A percentile compares a stretch with the other conserved stretches of the same genome.
phyloP scores from a whole-genome alignment of 495 filamentous ascomycete species.

The Tirmania nivea region DNA sequence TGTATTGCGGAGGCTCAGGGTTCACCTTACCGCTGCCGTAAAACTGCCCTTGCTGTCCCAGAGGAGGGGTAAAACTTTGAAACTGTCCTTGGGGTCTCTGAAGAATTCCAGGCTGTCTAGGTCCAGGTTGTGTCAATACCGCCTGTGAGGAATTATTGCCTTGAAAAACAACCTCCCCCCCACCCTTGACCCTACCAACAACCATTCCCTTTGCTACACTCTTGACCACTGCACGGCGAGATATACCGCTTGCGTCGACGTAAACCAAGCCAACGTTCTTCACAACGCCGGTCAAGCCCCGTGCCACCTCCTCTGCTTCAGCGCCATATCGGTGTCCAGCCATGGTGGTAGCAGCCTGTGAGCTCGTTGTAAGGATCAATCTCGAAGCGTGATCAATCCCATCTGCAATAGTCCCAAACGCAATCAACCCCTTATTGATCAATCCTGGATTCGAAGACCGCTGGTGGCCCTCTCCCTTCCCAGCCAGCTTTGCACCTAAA shows the following conservation, averaged over 20 bases:
- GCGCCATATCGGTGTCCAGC: slow-evolving; percentile 65
- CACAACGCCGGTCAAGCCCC: slow-evolving; percentile 56
- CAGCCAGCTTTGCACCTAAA: slow-evolving; percentile 50
- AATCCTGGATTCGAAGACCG: slow-evolving; percentile 60
- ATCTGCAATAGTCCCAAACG: slow-evolving; percentile 85
- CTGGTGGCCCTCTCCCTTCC: slow-evolving; percentile 30
- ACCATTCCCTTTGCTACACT: slow-evolving; percentile 97
- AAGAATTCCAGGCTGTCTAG: too few species aligned
- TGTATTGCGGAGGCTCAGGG: background rate
- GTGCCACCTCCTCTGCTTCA: slow-evolving; percentile 57
- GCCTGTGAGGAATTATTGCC: slow-evolving; percentile 31
- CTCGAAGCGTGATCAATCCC: slow-evolving; percentile 70
- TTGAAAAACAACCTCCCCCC: slow-evolving; percentile 69
- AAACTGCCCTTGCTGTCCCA: too few species aligned
- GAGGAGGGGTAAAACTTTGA: too few species aligned
- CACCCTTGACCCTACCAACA: slow-evolving; percentile 62
- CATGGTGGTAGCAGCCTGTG: slow-evolving; percentile 54
- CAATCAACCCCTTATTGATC: slow-evolving; percentile 86
- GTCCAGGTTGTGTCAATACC: too few species aligned
- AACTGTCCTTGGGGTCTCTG: too few species aligned
- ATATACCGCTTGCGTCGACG: slow-evolving; percentile 85
- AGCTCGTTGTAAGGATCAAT: slow-evolving; percentile 48
- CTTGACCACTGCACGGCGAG: slow-evolving; percentile 69
- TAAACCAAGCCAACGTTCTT: slow-evolving; percentile 97
- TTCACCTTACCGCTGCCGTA: too few species aligned